Base-by-base conservation (phyloP, 371 early-diverging fungal species). In the Haplosporangium sp. region DNA sequence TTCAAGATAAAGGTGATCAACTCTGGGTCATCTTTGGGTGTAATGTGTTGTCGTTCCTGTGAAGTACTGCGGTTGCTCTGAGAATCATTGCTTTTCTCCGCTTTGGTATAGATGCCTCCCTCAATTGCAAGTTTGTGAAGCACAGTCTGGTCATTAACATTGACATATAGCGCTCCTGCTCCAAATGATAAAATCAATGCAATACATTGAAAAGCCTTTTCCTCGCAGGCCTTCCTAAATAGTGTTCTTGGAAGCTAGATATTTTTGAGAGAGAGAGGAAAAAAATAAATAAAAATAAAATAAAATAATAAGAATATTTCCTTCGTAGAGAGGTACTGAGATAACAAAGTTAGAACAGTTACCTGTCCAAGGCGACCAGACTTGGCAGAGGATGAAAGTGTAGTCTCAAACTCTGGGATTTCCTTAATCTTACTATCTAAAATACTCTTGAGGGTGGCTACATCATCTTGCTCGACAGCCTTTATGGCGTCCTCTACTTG, bases 91-190 rank as follows among this genome's bases (percentile, higher is more conserved):
- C 17, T n/a, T 4, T 15, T 71, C 56, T 44, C 63, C 20, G 10
- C 37, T 13, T 63, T 74, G 37, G 67, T 27, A 44, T 71, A 74
- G 34, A 11, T 62, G 19, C 89, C 85, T 3, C 85, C 85, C 37
- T 84, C 75, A 7, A 93, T 84, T 15, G 86, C 86, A 13, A 90
- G 74, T 39, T 86, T 88, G 68, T 93, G 93, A 7, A 93, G 61
- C 17, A 93, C 55, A 44, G 91, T 89, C 11, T 92, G 87, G 42
- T 92, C 91, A 59, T 92, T 92, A 60, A 93, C 85, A 63, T 85
- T 83, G 20, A 77, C 77, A 8, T 83, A 72, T 37, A 88, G 62
- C 0, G 86, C 74, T 39, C 83, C 74, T 2, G 85, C 83, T 0
- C 86, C 77, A 5, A 70, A 65, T 2, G 79, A 59, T 37, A 89